A percentile compares a stretch with the other conserved stretches of the same genome.
Conservation (phyloP, 2,329 filamentous ascomycete genomes). For the Sclerotinia spermophila region DNA sequence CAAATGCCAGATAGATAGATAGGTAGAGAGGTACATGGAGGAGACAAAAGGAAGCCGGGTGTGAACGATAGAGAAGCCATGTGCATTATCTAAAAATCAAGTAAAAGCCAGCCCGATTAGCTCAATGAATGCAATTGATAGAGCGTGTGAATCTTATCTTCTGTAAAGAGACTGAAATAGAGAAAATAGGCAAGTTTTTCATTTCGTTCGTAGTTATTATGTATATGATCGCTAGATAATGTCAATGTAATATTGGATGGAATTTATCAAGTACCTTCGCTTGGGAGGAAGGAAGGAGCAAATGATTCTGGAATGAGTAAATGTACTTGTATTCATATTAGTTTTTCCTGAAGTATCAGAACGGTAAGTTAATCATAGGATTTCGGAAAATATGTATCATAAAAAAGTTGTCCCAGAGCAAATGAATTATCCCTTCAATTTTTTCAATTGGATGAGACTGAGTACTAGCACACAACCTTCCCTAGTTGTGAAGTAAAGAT, state of each 20-base stretch:
- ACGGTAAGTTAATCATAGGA: not conserved
- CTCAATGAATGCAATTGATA: conserved; percentile 37
- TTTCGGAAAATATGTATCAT: not conserved
- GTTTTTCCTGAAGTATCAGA: not conserved
- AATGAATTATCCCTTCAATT: not conserved
- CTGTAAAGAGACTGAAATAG: not conserved
- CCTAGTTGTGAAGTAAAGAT: not conserved
- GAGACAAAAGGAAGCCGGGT: not conserved
- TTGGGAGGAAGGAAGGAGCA: not conserved
- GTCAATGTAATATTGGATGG: not conserved
- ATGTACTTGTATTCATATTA: not conserved
- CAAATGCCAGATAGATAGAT: not conserved
- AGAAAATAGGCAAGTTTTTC: not conserved
- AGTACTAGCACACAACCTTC: not conserved
- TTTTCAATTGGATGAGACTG: not conserved
- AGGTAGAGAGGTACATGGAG: too few species aligned
- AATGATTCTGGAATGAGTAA: not conserved
- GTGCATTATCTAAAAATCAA: not conserved
- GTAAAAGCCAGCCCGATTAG: conserved; percentile 26
- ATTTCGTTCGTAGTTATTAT: not conserved
- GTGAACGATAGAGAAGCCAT: not conserved
- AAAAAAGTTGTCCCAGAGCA: not conserved
- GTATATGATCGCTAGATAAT: not conserved
- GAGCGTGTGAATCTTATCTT: conserved; percentile 34
- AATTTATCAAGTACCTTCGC: not conserved